Percentiles rank a stretch among this genome's conserved stretches.
These are phyloP conservation scores for Fusarium sp. DNA, from an alignment of 2,329 filamentous ascomycete species.

Conservation along the genomic window DNA sequence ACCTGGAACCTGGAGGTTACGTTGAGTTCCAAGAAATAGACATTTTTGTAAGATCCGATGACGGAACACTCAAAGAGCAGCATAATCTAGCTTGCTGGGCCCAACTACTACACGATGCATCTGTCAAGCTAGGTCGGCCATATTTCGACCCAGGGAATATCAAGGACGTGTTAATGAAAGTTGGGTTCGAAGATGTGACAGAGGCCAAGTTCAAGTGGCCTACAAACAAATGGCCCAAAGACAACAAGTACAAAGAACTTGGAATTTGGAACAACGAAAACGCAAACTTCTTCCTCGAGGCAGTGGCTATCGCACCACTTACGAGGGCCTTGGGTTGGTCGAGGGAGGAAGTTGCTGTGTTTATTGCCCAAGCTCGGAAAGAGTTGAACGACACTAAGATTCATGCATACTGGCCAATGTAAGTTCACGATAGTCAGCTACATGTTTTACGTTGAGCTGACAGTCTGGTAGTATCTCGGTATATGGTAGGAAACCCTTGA, in stretches of 20 bases:
- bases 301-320: slow-evolving; percentile 16
- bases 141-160: slow-evolving; percentile 8
- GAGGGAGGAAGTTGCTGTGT: slow-evolving; percentile 24
- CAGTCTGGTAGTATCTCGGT: neutral
- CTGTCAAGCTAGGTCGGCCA: slow-evolving; percentile 12
- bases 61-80: neutral
- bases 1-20: slow-evolving; percentile 24
- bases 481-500: slow-evolving; percentile 2
- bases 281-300: slow-evolving; percentile 6
- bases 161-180: slow-evolving; percentile 5
- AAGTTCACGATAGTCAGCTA: neutral
- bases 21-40: slow-evolving; percentile 21
- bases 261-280: slow-evolving; percentile 31
- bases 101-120: slow-evolving; percentile 16
- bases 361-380: slow-evolving; percentile 20
- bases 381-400: slow-evolving; percentile 19
- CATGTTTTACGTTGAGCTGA: neutral
- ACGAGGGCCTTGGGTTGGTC: slow-evolving; percentile 26
- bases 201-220: slow-evolving; percentile 28
- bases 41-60: slow-evolving; percentile 6
- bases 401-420: slow-evolving; percentile 39
- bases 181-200: slow-evolving; percentile 11
- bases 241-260: slow-evolving; percentile 28
- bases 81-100: slow-evolving; percentile 12
- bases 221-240: slow-evolving; percentile 28